phyloP scores from a whole-genome alignment of 257 asterid species.

The Anisodus acutangulus region DNA sequence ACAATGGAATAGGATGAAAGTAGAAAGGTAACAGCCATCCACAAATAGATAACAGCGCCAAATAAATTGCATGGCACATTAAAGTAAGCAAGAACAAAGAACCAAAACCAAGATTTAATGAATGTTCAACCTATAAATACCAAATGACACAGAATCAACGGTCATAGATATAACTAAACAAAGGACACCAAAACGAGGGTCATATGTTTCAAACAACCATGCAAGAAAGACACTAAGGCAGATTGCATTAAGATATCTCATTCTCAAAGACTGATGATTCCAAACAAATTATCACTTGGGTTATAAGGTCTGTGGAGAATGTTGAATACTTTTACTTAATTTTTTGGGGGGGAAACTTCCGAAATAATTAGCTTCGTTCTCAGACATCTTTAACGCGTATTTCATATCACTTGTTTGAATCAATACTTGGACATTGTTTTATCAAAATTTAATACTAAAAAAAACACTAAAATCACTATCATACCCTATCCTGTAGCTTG shows the following conservation, averaged over 20 bases:
- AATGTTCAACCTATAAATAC: too few species aligned
- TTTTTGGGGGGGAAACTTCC: neutral
- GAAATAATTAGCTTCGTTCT: neutral
- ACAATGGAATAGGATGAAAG: neutral
- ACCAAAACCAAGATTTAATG: neutral
- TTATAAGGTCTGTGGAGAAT: neutral
- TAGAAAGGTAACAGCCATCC: neutral
- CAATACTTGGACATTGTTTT: neutral
- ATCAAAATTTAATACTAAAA: neutral
- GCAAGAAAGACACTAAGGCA: too few species aligned
- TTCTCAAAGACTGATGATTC: too few species aligned
- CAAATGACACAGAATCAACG: neutral
- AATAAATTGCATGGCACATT: neutral
- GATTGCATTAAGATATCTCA: too few species aligned
- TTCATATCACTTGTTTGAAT: neutral
- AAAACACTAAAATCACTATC: neutral
- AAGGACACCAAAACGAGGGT: neutral
- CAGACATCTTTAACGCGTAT: neutral
- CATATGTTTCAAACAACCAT: neutral
- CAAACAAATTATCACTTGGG: neutral
- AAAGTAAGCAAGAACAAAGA: neutral
- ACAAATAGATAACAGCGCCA: neutral
- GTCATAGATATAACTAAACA: neutral
- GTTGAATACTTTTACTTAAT: constrained; percentile 3
- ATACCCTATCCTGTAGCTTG: neutral